Evolutionary conservation across 2,329 filamentous ascomycete species (phyloP), one percentile per base, ranked within the genome.

Genomic region (Zarea fungicola): DNA sequence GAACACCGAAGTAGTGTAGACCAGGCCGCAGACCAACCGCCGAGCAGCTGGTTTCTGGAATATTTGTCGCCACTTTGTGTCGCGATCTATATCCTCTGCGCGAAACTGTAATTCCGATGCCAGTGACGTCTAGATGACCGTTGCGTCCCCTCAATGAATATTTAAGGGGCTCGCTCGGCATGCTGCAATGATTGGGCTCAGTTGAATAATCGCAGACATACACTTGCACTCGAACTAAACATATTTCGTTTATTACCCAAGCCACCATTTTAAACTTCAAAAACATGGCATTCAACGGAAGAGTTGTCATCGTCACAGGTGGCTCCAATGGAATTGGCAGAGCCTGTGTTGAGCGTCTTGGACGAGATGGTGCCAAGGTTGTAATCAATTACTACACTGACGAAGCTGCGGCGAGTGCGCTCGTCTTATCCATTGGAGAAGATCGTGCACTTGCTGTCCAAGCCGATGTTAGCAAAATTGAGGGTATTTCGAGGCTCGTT

Each of bases 251-350:
- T n/a, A n/a, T n/a, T n/a, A n/a, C 16, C 9, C 22, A 39, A 11
- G 16, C 25, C 25, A 46, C 4, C 50, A 39, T 14, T 16, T 7
- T 23, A 14, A 31, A 23, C 19, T 2, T n/a, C 10, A 5, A 54
- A 39, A 49, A 4, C 21, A 61, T 64, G 61, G 60, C 60, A 46
- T 60, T 72, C 35, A 57, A 62, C 14, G 66, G 63, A 34, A 72
- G 67, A 55, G 60, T 68, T 19, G 48, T 76, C 55, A 66, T 81
- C 58, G 68, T 82, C 61, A 81, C 78, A 23, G 77, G 72, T 48
- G 69, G 70, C 51, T 77, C 76, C 44, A 78, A 78, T 53, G 81
- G 81, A 49, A 84, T 84, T 54, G 81, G 80, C 22, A 69, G 72
- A 45, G 77, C 79, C 49, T 76, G 74, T 48, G 77, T 77, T 55